Evolutionary conservation across 257 asterid species (phyloP), one percentile per base, ranked within the genome.

Genomic region (Plantago elongata): DNA sequence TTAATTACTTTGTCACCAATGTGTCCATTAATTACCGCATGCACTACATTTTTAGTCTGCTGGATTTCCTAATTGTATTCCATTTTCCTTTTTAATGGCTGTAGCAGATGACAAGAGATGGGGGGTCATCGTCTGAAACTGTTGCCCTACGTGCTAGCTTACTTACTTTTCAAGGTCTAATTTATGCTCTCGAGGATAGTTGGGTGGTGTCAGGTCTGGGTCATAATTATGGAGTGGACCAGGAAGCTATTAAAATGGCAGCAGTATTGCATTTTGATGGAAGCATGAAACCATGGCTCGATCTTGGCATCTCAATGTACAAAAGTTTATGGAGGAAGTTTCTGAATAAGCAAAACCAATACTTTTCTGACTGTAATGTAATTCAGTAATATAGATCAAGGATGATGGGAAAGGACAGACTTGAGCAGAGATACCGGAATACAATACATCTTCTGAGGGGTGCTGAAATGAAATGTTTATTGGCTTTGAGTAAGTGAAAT

Each of bases 261-360:
- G 90, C 82, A 40, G 88, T 82, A 51, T 75, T 93, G 77, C 99
- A 93, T 80, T 93, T 72, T 72, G 95, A 89, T 42, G 99, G 99
- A 61, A 85, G 86, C 68, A 93, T 93, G 99, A 93, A 93, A 74
- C 99, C 99, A 11, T 93, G 99, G 99, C 99, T 93, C 16, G 97
- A 89, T 62, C 84, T 93, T 62, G 91, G 99, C 52, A 93, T 93
- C 75, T 86, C 85, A 2, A 77, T 76, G 64, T 93, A 86, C 81
- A 87, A 74, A 78, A 73, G 68, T 14, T 79, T 70, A 51, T 93
- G 99, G 99, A 80, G 82, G 78, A 84, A 75, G 65, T 89, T 72
- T 72, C 72, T 93, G 68, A 74, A 79, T 84, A 62, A 82, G 54
- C 91, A 85, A 62, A 79, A 79, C 72, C 86, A 77, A 70, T 82